phyloP scores from a whole-genome alignment of 257 asterid species.

The Capsicum rhomboideum region DNA sequence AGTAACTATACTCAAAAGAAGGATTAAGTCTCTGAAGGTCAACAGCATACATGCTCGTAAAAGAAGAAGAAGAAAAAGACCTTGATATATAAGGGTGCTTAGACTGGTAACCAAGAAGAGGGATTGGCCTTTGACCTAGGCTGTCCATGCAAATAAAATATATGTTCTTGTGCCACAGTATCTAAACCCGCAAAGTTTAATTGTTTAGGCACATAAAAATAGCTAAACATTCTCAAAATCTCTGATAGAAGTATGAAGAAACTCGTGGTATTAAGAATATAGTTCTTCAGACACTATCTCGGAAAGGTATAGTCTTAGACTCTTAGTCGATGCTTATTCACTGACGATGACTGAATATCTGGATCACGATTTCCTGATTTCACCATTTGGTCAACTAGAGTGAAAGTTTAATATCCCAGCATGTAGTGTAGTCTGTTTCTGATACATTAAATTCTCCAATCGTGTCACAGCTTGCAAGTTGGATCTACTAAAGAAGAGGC shows the following conservation, averaged over 20 bases:
- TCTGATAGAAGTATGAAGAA: neutral
- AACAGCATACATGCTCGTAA: neutral
- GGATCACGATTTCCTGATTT: neutral
- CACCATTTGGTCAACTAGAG: neutral
- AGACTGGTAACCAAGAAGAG: too few relatives aligned
- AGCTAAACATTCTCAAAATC: neutral
- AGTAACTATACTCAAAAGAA: neutral
- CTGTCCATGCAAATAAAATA: neutral
- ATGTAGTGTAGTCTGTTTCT: too few relatives aligned
- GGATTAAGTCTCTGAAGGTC: neutral
- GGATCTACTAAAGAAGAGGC: too few relatives aligned
- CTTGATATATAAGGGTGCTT: too few relatives aligned
- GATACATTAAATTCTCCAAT: too few relatives aligned
- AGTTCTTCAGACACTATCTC: neutral
- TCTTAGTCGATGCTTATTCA: neutral
- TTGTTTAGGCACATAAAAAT: neutral
- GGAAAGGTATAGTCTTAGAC: neutral
- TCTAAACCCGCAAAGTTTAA: neutral
- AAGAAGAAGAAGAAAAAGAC: neutral
- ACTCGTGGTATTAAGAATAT: neutral
- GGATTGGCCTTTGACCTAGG: neutral
- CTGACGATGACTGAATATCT: neutral
- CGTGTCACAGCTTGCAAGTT: too few relatives aligned
- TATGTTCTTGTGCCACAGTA: neutral
- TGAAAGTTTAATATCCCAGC: neutral